phyloP scores from a whole-genome alignment of 768 basidiomycete genomes.

The Pisolithus marmoratus region DNA sequence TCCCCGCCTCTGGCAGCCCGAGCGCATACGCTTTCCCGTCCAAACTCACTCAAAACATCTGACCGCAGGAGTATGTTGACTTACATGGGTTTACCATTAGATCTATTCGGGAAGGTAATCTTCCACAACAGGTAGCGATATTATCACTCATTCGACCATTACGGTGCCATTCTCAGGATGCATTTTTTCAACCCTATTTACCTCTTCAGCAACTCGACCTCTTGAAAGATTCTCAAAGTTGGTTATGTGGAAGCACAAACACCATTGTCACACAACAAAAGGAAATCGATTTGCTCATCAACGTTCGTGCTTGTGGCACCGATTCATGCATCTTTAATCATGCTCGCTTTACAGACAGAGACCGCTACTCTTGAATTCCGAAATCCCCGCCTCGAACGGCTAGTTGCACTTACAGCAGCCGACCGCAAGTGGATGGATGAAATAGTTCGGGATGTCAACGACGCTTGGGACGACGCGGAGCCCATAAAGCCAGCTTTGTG shows the following conservation, averaged over 20 bases:
- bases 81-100: constrained; percentile 89
- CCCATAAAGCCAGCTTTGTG: constrained; percentile 56
- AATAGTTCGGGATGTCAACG: constrained; percentile 80
- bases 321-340: background rate
- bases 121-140: background rate
- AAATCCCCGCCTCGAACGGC: constrained; percentile 72
- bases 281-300: constrained; percentile 86
- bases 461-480: constrained; percentile 67
- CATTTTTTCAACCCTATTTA: constrained; percentile 97
- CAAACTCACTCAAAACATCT: constrained; percentile 80
- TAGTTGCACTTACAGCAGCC: constrained; percentile 78
- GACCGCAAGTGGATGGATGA: constrained; percentile 99
- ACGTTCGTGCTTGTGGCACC: constrained; percentile 43
- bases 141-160: background rate
- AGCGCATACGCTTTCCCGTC: constrained; percentile 57
- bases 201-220: constrained; percentile 94
- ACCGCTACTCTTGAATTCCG: constrained; percentile 82
- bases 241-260: constrained; percentile 95
- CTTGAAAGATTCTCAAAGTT: constrained; percentile 71
- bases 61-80: constrained; percentile 88
- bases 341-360: constrained; percentile 58
- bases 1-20: constrained; percentile 69
- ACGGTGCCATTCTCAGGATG: constrained; percentile 49
- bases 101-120: constrained; percentile 83
- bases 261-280: constrained; percentile 90